These are phyloP conservation scores for Botrytis galanthina DNA, from an alignment of 2,329 filamentous ascomycete genomes.

Conservation along the genomic window DNA sequence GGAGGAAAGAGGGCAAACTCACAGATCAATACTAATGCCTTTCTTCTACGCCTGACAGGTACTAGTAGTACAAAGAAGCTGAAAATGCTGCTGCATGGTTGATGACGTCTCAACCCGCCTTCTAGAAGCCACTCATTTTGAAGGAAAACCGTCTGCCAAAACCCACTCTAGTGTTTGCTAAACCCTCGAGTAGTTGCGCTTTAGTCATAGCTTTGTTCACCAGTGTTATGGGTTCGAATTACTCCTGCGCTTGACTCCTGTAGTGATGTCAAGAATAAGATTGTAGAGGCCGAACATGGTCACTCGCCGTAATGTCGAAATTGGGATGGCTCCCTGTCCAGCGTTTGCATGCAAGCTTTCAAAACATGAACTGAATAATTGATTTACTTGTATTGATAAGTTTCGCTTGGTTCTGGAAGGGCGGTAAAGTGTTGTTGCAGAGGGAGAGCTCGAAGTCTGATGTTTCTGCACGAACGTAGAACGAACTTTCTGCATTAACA, in stretches of 20 bases:
- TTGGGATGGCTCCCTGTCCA: neutral
- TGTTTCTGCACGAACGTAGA: neutral
- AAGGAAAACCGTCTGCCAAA: neutral
- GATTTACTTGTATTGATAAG: neutral
- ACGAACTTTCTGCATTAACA: neutral
- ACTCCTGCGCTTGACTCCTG: neutral
- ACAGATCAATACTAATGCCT: neutral
- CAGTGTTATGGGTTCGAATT: rapidly evolving
- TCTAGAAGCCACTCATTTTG: neutral
- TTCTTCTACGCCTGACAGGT: rapidly evolving
- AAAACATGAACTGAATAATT: neutral
- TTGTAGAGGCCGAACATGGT: neutral
- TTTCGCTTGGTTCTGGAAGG: neutral
- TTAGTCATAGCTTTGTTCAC: rapidly evolving
- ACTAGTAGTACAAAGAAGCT: neutral
- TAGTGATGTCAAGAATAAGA: neutral
- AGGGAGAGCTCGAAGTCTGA: neutral
- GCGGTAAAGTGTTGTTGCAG: neutral
- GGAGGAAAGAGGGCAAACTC: neutral
- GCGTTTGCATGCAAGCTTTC: neutral
- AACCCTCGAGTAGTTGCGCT: neutral
- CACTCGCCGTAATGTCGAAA: neutral
- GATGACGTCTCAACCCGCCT: neutral
- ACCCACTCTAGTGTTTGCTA: neutral
- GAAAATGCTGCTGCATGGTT: neutral